phyloP scores from a whole-genome alignment of 768 basidiomycete genomes.

The Boletales sp. region DNA sequence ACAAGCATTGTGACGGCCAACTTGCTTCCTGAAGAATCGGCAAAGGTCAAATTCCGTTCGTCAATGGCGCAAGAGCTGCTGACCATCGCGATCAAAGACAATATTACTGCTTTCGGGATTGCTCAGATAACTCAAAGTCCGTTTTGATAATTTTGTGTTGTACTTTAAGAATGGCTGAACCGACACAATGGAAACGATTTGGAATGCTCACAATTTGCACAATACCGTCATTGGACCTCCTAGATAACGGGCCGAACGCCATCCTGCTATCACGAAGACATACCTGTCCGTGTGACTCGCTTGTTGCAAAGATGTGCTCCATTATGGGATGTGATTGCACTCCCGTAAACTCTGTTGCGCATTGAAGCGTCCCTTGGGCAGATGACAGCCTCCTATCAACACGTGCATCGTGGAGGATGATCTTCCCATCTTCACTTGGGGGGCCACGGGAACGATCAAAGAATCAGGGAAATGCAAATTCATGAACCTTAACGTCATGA shows the following conservation, averaged over 20 bases:
- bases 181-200: constrained; percentile 1
- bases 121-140: constrained; percentile 36
- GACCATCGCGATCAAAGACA: constrained; percentile 65
- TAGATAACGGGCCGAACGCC: constrained; percentile 57
- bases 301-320: constrained; percentile 66
- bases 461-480: constrained; percentile 14
- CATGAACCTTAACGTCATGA: constrained; percentile 10
- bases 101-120: constrained; percentile 70
- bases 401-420: constrained; percentile 61
- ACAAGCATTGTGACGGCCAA: constrained; percentile 69
- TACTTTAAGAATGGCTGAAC: constrained; percentile 40
- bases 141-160: constrained; percentile 44
- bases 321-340: constrained; percentile 65
- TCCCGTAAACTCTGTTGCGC: constrained; percentile 55
- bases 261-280: constrained; percentile 69
- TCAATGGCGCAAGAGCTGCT: constrained; percentile 5
- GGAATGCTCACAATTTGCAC: constrained; percentile 36
- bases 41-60: background rate
- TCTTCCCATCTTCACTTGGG: constrained; percentile 64
- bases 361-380: constrained; percentile 51
- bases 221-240: constrained; percentile 47
- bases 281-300: constrained; percentile 55
- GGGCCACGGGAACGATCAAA: constrained; percentile 15
- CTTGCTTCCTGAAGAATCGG: constrained; percentile 45
- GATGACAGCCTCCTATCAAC: constrained; percentile 29